Evolutionary conservation across 1,284 basidiomycete species (phyloP), one percentile per base, ranked within the genome.

Genomic region (Flammula alnicola): DNA sequence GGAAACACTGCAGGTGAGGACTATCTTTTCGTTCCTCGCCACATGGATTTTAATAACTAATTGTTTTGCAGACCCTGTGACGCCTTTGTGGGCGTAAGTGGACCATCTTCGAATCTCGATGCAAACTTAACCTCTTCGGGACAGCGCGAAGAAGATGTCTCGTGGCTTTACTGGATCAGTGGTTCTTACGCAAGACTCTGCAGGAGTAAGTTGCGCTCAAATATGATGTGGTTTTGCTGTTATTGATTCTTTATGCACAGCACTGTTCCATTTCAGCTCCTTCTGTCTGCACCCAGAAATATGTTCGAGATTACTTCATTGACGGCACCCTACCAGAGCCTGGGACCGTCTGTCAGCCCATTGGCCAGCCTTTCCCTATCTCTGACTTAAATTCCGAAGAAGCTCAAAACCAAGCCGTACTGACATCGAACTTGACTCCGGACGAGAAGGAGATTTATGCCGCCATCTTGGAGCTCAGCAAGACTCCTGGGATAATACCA

Each of bases 201-300:
- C 65, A 8, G 74, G 75, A 9, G 74, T 76, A 52, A 40, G 72
- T 59, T 12, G 11, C 47, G 20, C 22, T 41, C 26, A 41, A 33
- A 45, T 26, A 27, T 32, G 25, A n/a, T 19, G 16, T 11, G 16
- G 19, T 32, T n/a, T n/a, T n/a, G n/a, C n/a, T n/a, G n/a, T n/a
- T n/a, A 37, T n/a, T 12, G 20, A 41, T 20, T 38, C 26, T 43
- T 50, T 20, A 5, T 36, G 8, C 25, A 17, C 39, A 77, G 68
- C 77, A 78, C 49, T 71, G 68, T 53, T 77, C 76, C 11, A 25
- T 75, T 10, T 43, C 68, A 0, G 69, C 66, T 7, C 69, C 73
- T 4, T 79, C 77, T 4, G 47, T 72, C 5, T 79, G 77, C 64
- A 78, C 76, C 0, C 63, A 66, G 26, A 62, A 63, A 26, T 55